Evolutionary conservation across 2,329 filamentous ascomycete species (phyloP).

Genomic region (Chalaropsis ovoidea): DNA sequence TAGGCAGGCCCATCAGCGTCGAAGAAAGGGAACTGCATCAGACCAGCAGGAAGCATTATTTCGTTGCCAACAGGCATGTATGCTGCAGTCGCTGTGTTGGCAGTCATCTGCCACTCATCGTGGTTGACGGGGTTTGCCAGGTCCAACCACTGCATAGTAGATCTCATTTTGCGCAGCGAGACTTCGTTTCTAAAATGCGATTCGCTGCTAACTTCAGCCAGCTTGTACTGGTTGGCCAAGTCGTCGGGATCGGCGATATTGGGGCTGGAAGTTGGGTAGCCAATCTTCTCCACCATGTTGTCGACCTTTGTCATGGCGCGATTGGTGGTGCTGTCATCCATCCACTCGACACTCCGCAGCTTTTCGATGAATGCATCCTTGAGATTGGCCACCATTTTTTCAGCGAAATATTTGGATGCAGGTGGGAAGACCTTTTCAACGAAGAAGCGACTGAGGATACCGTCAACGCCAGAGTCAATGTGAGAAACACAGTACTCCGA

Average conservation of each 20-base stretch:
- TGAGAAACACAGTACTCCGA: slow-evolving; percentile 55
- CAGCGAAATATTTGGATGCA: slow-evolving; percentile 55
- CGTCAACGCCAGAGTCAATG: slow-evolving; percentile 50
- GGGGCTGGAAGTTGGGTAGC: slow-evolving; percentile 53
- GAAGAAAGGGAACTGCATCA: slow-evolving; percentile 60
- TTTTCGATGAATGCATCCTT: slow-evolving; percentile 55
- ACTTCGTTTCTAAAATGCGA: slow-evolving; percentile 51
- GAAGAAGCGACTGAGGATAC: slow-evolving; percentile 62
- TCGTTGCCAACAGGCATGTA: slow-evolving; percentile 56
- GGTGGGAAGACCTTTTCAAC: slow-evolving; percentile 58
- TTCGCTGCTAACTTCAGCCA: slow-evolving; percentile 41
- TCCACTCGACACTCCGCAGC: slow-evolving; percentile 51
- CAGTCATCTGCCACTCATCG: slow-evolving; percentile 51
- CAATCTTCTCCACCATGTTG: slow-evolving; percentile 59
- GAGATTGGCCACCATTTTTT: slow-evolving; percentile 61
- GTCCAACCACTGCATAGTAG: slow-evolving; percentile 44
- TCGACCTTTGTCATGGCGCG: slow-evolving; percentile 54
- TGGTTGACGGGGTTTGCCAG: slow-evolving; percentile 52
- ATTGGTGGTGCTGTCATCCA: slow-evolving; percentile 50
- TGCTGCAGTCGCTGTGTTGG: slow-evolving; percentile 55
- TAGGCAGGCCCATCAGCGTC: slow-evolving; percentile 53
- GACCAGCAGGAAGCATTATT: slow-evolving; percentile 59
- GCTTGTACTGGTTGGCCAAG: slow-evolving; percentile 47
- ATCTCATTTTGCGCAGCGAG: slow-evolving; percentile 40
- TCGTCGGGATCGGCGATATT: slow-evolving; percentile 49